A percentile compares a stretch with the other conserved stretches of the same genome.
phyloP scores from a whole-genome alignment of 2,329 filamentous ascomycete species.

The Cytospora piceae region DNA sequence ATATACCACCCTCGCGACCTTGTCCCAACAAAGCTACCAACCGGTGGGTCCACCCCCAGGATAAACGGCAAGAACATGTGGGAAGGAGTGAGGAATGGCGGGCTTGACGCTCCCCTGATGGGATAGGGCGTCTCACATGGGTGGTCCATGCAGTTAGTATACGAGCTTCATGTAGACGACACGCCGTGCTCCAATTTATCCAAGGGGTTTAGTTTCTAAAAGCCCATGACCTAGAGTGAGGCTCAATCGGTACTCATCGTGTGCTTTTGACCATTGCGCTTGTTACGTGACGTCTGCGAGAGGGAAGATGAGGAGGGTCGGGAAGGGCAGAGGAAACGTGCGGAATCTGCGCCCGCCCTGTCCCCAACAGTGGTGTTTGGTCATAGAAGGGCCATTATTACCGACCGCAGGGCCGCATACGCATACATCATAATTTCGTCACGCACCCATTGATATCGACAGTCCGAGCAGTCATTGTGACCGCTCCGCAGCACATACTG shows the following conservation, averaged over 20 bases:
- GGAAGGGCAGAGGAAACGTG: background rate
- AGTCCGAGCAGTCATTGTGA: background rate
- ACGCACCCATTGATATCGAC: background rate
- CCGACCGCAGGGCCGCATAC: background rate
- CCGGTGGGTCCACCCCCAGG: background rate
- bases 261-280: background rate
- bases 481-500: background rate
- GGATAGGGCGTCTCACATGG: background rate
- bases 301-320: background rate
- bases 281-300: background rate
- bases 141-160: background rate
- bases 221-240: no score
- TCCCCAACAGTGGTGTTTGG: background rate
- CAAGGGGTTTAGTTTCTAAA: no score
- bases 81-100: background rate
- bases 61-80: background rate
- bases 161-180: background rate
- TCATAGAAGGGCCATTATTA: background rate
- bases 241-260: background rate
- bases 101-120: background rate
- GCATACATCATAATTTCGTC: background rate
- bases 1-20: background rate
- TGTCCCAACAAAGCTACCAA: background rate
- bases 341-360: background rate
- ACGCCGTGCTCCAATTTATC: background rate